phyloP scores from a whole-genome alignment of 441 rosid genomes.

The Pelargonium fulgidum region DNA sequence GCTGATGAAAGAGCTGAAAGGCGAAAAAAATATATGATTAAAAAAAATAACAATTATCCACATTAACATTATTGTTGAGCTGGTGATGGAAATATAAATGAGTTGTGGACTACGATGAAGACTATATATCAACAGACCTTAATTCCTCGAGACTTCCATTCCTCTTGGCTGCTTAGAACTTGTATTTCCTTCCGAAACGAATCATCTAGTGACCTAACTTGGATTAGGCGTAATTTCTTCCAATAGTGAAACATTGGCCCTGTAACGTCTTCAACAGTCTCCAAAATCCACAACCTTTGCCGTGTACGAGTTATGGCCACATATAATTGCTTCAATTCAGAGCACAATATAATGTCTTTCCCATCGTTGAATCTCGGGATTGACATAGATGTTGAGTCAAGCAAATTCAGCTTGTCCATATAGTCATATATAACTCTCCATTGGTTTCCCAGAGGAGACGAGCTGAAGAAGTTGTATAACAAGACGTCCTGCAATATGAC shows the following conservation, averaged over 20 bases:
- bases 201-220: not conserved
- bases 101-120: not conserved
- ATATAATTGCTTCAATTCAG: slow-evolving; percentile 25
- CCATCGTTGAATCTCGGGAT: slow-evolving; percentile 10
- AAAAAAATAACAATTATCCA: too few relatives aligned
- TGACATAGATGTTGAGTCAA: not conserved
- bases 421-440: slow-evolving; percentile 22
- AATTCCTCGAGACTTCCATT: slow-evolving; percentile 16
- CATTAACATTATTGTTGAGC: not conserved
- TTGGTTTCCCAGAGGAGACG: slow-evolving; percentile 17
- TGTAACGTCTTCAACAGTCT: not conserved
- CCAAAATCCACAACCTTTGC: slow-evolving; percentile 22
- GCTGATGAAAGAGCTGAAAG: not conserved
- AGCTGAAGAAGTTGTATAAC: slow-evolving; percentile 19
- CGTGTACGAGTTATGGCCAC: slow-evolving; percentile 21
- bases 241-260: slow-evolving; percentile 20
- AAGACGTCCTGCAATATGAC: slow-evolving; percentile 18
- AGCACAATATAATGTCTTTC: slow-evolving; percentile 21
- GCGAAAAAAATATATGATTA: too few relatives aligned
- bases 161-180: slow-evolving; percentile 8
- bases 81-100: not conserved
- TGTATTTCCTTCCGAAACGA: not conserved
- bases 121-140: not conserved
- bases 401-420: slow-evolving; percentile 16
- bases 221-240: slow-evolving; percentile 18